phyloP scores from a whole-genome alignment of 2,329 filamentous ascomycete species.

The Colletotrichum truncatum region DNA sequence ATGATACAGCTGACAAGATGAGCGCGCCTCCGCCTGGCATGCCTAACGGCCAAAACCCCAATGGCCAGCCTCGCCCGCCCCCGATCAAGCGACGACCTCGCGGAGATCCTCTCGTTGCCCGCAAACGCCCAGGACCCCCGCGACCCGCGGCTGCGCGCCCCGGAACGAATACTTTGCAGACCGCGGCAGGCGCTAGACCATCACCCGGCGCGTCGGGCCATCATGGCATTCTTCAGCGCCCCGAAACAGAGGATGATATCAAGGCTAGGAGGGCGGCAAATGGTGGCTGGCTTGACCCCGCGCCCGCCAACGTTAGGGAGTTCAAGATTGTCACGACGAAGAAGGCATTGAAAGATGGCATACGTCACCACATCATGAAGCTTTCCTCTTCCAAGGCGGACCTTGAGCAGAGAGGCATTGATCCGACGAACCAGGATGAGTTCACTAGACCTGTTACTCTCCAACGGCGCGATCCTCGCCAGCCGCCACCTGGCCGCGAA shows the following conservation, averaged over 20 bases:
- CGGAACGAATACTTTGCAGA: slow-evolving; percentile 35
- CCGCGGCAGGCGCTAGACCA: slow-evolving; percentile 28
- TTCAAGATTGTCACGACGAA: slow-evolving; percentile 82
- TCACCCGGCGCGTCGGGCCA: slow-evolving; percentile 16
- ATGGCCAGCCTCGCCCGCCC: slow-evolving; percentile 48
- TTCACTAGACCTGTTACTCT: slow-evolving; percentile 90
- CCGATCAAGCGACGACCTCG: slow-evolving; percentile 55
- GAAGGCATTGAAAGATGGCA: slow-evolving; percentile 77
- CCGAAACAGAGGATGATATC: slow-evolving; percentile 36
- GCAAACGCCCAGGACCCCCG: slow-evolving; percentile 57
- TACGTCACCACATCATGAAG: slow-evolving; percentile 89
- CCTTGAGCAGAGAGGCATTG: slow-evolving; percentile 66
- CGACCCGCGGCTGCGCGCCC: slow-evolving; percentile 38
- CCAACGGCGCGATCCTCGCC: slow-evolving; percentile 86
- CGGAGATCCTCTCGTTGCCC: slow-evolving; percentile 71
- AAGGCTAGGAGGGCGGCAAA: slow-evolving; percentile 39
- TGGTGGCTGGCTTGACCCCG: slow-evolving; percentile 67
- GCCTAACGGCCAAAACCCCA: slow-evolving; percentile 40
- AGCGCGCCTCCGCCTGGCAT: slow-evolving; percentile 49
- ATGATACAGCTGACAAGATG: slow-evolving; percentile 45
- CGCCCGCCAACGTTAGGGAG: slow-evolving; percentile 48
- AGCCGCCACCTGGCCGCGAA: slow-evolving; percentile 69
- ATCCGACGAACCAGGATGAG: slow-evolving; percentile 75
- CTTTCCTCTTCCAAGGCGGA: slow-evolving; percentile 67
- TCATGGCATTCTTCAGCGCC: slow-evolving; percentile 23